Conservation (phyloP, 2,329 filamentous ascomycete genomes). For the Sclerotinia glacialis region DNA sequence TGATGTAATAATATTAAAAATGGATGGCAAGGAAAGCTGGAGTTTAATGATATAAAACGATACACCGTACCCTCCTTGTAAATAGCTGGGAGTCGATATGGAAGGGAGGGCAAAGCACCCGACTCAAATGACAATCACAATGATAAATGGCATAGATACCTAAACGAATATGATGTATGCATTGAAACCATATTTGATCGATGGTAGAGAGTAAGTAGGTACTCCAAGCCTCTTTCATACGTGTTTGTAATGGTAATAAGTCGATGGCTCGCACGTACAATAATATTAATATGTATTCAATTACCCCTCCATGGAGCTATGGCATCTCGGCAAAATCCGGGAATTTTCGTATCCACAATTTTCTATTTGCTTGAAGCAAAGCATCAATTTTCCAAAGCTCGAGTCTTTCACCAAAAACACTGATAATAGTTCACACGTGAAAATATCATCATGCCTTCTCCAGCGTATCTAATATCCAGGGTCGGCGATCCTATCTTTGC, state of each 20-base stretch:
- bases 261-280: neutral
- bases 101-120: conserved; percentile 23
- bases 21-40: conserved; percentile 20
- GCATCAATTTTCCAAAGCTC: conserved; percentile 7
- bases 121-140: conserved; percentile 26
- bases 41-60: conserved; percentile 23
- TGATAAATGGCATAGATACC: neutral
- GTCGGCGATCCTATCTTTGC: conserved; percentile 55
- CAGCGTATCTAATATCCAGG: conserved; percentile 42
- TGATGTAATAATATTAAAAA: conserved; percentile 24
- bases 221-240: no score
- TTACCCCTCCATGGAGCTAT: conserved; percentile 15
- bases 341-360: conserved; percentile 8
- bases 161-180: neutral
- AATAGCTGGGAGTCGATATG: conserved; percentile 22
- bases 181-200: neutral
- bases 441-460: conserved; percentile 34
- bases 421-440: neutral
- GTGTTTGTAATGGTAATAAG: neutral
- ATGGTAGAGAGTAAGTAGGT: neutral
- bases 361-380: neutral
- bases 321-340: conserved; percentile 15
- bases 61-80: conserved; percentile 28
- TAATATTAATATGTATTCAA: neutral
- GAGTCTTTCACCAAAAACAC: neutral